Evolutionary conservation across 352 stramenopile species (phyloP).

Genomic region (Peronospora destructor): DNA sequence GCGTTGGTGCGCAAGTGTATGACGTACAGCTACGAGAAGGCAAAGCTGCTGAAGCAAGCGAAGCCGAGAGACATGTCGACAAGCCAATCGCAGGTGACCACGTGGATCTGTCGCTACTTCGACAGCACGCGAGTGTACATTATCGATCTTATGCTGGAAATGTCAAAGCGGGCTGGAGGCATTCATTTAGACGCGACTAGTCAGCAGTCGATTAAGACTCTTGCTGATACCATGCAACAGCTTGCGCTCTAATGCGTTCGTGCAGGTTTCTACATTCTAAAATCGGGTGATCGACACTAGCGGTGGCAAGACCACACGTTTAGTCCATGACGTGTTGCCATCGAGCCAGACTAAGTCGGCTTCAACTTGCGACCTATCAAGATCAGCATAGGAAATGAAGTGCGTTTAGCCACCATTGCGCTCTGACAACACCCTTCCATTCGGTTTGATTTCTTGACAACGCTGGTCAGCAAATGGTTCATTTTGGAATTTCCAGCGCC

Average conservation of each 20-base stretch:
- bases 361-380: no score
- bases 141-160: slow-evolving; percentile 17
- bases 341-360: no score
- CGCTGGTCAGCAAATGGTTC: no score
- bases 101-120: slow-evolving; percentile 25
- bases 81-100: slow-evolving; percentile 6
- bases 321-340: no score
- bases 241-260: slow-evolving; percentile 1
- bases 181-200: slow-evolving; percentile 20
- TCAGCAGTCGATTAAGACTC: slow-evolving; percentile 18
- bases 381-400: no score
- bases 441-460: no score
- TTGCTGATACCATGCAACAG: slow-evolving; percentile 24
- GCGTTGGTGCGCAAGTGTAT: slow-evolving; percentile 44
- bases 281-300: not conserved
- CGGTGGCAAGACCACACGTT: not conserved
- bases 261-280: not conserved
- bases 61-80: slow-evolving; percentile 7
- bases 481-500: no score
- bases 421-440: no score
- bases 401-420: no score
- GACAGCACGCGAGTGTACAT: slow-evolving; percentile 24
- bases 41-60: slow-evolving; percentile 14
- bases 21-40: slow-evolving; percentile 23
- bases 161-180: slow-evolving; percentile 11